Evolutionary conservation across 805 yeast genomes (phyloP).

Genomic region (Myxozyma vanderwaltii): DNA sequence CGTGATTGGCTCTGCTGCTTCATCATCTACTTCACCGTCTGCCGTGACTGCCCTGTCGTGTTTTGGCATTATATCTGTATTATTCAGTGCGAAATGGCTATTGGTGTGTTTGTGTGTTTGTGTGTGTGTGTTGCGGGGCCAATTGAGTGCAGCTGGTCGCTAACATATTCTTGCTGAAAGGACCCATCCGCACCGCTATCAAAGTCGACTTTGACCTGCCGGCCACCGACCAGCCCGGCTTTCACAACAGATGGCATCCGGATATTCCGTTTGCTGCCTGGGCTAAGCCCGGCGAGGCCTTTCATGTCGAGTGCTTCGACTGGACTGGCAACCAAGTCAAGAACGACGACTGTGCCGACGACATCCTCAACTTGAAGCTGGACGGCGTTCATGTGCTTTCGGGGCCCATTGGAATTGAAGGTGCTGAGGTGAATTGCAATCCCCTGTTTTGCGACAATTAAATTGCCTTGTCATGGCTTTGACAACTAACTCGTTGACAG

Average conservation of each 20-base stretch:
- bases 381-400: constrained; percentile 52
- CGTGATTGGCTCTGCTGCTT: constrained; percentile 9
- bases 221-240: constrained; percentile 51
- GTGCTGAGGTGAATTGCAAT: constrained; percentile 41
- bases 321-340: constrained; percentile 58
- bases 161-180: constrained; percentile 3
- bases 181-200: constrained; percentile 45
- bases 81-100: background rate
- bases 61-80: background rate
- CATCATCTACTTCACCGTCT: background rate
- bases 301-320: constrained; percentile 54
- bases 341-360: constrained; percentile 54
- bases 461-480: no score
- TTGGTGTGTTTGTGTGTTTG: constrained; percentile 1
- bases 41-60: background rate
- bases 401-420: constrained; percentile 52
- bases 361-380: constrained; percentile 50
- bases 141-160: constrained; percentile 3
- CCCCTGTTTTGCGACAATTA: no score
- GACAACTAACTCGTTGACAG: no score
- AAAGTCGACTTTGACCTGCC: constrained; percentile 50
- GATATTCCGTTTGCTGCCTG: constrained; percentile 49
- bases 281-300: constrained; percentile 49
- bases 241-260: constrained; percentile 60
- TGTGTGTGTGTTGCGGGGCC: no score